These are phyloP conservation scores for Calocybe cyanea DNA, from an alignment of 768 basidiomycete genomes.

Conservation along the genomic window DNA sequence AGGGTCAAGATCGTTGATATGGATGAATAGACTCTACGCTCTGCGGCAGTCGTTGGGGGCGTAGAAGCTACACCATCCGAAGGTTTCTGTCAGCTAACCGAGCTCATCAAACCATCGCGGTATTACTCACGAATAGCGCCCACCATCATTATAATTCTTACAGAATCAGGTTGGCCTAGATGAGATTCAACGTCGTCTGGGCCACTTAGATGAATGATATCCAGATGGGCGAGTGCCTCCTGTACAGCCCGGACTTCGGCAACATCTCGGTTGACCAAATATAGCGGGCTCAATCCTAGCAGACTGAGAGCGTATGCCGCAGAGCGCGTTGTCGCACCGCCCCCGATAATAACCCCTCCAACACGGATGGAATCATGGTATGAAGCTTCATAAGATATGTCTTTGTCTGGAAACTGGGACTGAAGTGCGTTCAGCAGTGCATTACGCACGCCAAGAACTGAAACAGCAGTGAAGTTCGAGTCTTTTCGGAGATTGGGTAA, in stretches of 20 bases:
- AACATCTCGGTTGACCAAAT: constrained; percentile 27
- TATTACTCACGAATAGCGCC: constrained; percentile 30
- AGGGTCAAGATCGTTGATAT: constrained; percentile 26
- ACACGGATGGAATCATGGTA: constrained; percentile 12
- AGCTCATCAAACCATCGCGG: not conserved
- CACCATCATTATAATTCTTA: constrained; percentile 27
- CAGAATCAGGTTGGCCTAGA: constrained; percentile 20
- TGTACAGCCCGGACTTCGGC: constrained; percentile 28
- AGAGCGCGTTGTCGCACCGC: constrained; percentile 35
- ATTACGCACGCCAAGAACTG: constrained; percentile 31
- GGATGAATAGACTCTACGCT: constrained; percentile 31
- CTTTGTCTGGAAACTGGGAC: constrained; percentile 18
- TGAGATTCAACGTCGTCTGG: constrained; percentile 26
- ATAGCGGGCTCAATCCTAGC: constrained; percentile 57
- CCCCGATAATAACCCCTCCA: constrained; percentile 33
- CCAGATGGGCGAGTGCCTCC: constrained; percentile 20
- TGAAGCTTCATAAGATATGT: constrained; percentile 19
- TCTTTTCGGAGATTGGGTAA: too few relatives aligned
- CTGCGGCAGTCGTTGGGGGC: constrained; percentile 23
- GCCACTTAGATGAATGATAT: constrained; percentile 27
- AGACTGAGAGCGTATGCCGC: constrained; percentile 35
- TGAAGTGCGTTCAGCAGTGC: constrained; percentile 25
- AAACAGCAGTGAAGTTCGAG: not conserved
- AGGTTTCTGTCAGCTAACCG: not conserved
- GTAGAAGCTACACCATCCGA: constrained; percentile 23